Evolutionary conservation across 129 eudicot genomes (phyloP).

Genomic region (Cynara cardunculus): DNA sequence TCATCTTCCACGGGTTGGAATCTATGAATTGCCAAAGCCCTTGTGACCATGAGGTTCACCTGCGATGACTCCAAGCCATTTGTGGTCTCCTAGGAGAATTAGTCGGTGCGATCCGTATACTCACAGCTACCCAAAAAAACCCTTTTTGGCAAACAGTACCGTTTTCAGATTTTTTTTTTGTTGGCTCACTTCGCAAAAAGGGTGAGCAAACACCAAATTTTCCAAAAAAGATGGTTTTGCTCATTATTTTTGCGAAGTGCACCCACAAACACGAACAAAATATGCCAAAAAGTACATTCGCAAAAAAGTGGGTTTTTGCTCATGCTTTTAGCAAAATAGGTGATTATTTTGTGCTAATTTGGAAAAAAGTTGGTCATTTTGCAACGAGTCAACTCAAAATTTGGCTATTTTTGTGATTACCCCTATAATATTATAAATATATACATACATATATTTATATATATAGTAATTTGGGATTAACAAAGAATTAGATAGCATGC

Average conservation of each 20-base stretch:
- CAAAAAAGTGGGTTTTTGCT: neutral
- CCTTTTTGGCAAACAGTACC: neutral
- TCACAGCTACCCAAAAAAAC: neutral
- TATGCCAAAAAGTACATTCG: neutral
- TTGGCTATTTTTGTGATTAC: neutral
- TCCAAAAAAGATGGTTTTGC: no score
- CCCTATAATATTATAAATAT: no score
- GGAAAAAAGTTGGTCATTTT: neutral
- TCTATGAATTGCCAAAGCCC: no score
- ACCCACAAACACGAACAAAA: no score
- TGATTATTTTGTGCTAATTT: neutral
- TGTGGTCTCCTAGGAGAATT: no score
- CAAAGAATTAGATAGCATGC: slow-evolving; percentile 25
- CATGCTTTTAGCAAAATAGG: neutral
- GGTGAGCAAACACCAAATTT: neutral
- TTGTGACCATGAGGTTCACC: no score
- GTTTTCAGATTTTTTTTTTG: neutral
- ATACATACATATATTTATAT: no score
- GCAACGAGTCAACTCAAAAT: neutral
- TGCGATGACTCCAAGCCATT: no score
- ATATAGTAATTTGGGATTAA: neutral
- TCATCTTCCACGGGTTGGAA: no score
- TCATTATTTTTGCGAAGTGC: no score
- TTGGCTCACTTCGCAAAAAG: neutral
- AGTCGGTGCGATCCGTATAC: no score